These are phyloP conservation scores for Bolboschoenus planiculmis DNA, from an alignment of 176 grass and related monocot species.

Conservation along the genomic window DNA sequence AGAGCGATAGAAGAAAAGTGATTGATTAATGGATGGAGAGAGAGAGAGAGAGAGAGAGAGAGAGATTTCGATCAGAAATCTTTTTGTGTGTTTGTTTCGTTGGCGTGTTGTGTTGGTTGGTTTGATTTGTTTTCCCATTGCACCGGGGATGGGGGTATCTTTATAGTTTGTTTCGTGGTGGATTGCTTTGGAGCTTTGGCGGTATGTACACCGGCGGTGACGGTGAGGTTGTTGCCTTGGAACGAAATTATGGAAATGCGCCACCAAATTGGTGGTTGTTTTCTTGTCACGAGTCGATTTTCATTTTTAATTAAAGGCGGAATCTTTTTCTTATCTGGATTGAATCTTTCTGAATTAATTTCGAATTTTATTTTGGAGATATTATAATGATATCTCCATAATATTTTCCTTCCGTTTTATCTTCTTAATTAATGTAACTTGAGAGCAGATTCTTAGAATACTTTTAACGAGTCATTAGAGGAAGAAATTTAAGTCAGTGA, in stretches of 20 bases:
- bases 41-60: too few relatives aligned
- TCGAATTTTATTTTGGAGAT: background rate
- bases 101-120: background rate
- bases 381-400: too few relatives aligned
- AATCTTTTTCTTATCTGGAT: background rate
- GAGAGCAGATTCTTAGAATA: too few relatives aligned
- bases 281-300: background rate
- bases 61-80: background rate
- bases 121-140: background rate
- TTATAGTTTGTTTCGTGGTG: constrained; percentile 13
- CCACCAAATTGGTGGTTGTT: background rate
- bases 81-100: background rate
- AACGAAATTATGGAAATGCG: background rate
- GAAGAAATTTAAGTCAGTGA: too few relatives aligned
- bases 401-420: too few relatives aligned
- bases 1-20: background rate
- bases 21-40: background rate
- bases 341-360: background rate
- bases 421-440: too few relatives aligned
- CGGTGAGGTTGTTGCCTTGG: background rate
- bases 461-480: too few relatives aligned
- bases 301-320: background rate
- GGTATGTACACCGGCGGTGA: constrained; percentile 6
- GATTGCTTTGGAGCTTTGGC: background rate
- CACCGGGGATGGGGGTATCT: background rate